phyloP scores from a whole-genome alignment of 768 basidiomycete species.

The Boletus vermiculosoides region DNA sequence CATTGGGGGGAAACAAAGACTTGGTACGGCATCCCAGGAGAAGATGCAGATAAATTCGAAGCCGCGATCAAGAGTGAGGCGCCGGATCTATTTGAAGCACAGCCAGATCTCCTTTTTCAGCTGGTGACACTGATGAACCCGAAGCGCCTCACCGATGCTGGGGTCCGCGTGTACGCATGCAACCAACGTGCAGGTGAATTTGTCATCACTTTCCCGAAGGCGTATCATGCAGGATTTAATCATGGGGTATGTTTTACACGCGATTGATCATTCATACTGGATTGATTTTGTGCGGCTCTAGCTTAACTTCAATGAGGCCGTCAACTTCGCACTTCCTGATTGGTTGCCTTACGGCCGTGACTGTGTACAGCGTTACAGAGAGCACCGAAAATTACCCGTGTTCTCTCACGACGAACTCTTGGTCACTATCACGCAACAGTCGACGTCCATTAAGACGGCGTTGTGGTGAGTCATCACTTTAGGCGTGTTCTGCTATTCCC shows the following conservation, averaged over 20 bases:
- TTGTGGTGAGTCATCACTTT: constrained; percentile 64
- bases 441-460: constrained; percentile 87
- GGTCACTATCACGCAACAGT: constrained; percentile 96
- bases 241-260: constrained; percentile 74
- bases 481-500: constrained; percentile 16
- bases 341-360: constrained; percentile 88
- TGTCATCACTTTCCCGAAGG: constrained; percentile 96
- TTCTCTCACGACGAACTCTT: constrained; percentile 98
- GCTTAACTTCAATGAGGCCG: constrained; percentile 99
- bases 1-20: constrained; percentile 99
- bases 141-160: constrained; percentile 77
- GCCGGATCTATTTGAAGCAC: constrained; percentile 96
- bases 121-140: constrained; percentile 98
- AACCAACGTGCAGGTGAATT: constrained; percentile 98
- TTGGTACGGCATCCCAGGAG: constrained; percentile 98
- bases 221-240: constrained; percentile 97
- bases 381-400: constrained; percentile 89
- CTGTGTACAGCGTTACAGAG: constrained; percentile 87
- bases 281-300: constrained; percentile 38
- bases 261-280: constrained; percentile 21
- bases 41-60: constrained; percentile 94
- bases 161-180: constrained; percentile 89
- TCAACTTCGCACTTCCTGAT: constrained; percentile 96
- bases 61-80: constrained; percentile 93
- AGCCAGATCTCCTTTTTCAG: constrained; percentile 96